Conservation (phyloP, 805 yeast species). For the Ogataea naganishii region DNA sequence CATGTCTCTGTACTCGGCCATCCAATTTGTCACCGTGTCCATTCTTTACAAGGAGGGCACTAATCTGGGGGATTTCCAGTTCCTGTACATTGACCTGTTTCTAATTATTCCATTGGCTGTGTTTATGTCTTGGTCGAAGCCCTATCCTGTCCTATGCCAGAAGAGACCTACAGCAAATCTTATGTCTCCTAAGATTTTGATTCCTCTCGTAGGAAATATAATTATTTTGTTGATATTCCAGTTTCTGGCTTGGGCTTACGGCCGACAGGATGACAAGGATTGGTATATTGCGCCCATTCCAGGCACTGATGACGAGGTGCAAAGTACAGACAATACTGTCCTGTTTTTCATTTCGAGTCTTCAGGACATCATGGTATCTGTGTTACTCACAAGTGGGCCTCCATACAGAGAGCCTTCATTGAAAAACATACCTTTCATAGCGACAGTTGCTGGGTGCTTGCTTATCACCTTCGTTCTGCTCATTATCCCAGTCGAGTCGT, state of each 20-base stretch:
- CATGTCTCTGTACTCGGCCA: conserved; percentile 95
- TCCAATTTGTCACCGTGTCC: conserved; percentile 84
- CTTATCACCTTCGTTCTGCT: conserved; percentile 46
- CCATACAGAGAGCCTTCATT: conserved; percentile 80
- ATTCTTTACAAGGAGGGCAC: conserved; percentile 82
- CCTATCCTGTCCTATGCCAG: conserved; percentile 46
- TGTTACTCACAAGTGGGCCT: conserved; percentile 83
- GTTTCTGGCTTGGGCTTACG: conserved; percentile 52
- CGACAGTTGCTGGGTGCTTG: conserved; percentile 45
- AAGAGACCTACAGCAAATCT: conserved; percentile 93
- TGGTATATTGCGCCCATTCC: conserved; percentile 83
- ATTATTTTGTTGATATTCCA: conserved; percentile 58
- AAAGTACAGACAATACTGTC: conserved; percentile 84
- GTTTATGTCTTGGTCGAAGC: conserved; percentile 96
- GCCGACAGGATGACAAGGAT: conserved; percentile 32
- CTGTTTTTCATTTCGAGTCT: conserved; percentile 74
- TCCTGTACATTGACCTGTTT: conserved; percentile 84
- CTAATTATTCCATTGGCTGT: conserved; percentile 91
- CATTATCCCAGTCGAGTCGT: conserved; percentile 39
- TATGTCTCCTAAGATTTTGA: conserved; percentile 78
- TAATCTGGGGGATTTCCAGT: conserved; percentile 94
- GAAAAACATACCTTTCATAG: conserved; percentile 62
- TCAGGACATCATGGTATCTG: conserved; percentile 81
- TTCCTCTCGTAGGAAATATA: conserved; percentile 78
- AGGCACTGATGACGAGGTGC: conserved; percentile 74